These are phyloP conservation scores for Phialophora tarda DNA, from an alignment of 2,329 filamentous ascomycete species.

Conservation along the genomic window DNA sequence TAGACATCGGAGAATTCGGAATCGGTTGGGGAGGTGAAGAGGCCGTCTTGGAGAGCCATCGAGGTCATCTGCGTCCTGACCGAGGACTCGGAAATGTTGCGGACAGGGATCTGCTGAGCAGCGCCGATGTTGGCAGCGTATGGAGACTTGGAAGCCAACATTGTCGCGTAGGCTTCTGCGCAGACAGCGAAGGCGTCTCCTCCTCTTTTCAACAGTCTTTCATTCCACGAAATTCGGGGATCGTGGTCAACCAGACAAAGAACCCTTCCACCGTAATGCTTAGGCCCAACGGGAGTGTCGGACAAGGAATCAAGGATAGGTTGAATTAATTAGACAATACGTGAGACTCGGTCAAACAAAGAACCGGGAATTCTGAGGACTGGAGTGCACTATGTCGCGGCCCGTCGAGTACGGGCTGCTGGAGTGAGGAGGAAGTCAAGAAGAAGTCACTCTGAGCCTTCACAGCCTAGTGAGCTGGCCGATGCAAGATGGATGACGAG, in stretches of 20 bases:
- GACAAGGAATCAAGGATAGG: background rate
- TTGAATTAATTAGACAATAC: constrained; percentile 2
- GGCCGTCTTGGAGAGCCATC: constrained; percentile 46
- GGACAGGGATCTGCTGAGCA: constrained; percentile 30
- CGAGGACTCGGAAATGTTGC: constrained; percentile 37
- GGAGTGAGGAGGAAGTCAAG: background rate
- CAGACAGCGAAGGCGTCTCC: constrained; percentile 7
- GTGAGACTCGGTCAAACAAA: constrained; percentile 14
- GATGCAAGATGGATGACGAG: constrained; percentile 27
- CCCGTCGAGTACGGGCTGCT: background rate
- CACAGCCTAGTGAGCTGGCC: constrained; percentile 1
- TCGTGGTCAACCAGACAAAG: background rate
- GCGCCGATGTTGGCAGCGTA: constrained; percentile 45
- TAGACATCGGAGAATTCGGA: constrained; percentile 84
- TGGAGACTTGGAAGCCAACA: constrained; percentile 52
- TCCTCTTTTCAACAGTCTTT: constrained; percentile 18
- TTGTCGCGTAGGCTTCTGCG: constrained; percentile 34
- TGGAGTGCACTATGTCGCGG: background rate
- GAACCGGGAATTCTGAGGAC: background rate
- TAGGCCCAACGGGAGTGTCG: background rate
- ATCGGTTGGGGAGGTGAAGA: constrained; percentile 82
- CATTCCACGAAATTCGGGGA: constrained; percentile 11
- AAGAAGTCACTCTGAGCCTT: constrained; percentile 10
- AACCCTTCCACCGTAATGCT: background rate
- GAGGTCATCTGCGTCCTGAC: constrained; percentile 47